Evolutionary conservation across 1,139 yeast genomes (phyloP), one percentile per base, ranked within the genome.

Genomic region (Nadsonia commutata): DNA sequence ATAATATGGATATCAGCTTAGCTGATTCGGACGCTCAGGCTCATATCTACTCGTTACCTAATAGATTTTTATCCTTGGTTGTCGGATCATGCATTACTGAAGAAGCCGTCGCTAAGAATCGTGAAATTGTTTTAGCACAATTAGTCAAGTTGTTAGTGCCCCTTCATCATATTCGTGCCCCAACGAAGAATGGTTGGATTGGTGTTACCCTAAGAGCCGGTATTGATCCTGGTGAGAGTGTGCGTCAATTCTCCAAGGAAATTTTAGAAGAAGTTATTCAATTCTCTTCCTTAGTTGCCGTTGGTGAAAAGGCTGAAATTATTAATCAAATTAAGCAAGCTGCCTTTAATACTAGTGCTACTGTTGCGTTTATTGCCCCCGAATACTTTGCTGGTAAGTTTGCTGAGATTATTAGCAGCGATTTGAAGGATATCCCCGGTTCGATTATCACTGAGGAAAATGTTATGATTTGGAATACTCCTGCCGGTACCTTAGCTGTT

Each of bases 351-450:
- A 70, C 94, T 0, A 56, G 80, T 42, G 76, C 86, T 0, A 75
- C 82, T 8, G 58, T 77, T 31, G 70, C 85, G 1, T 88, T 86
- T 53, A 77, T 93, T 40, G 70, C 75, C 27, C 86, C 94, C 1
- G 69, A 67, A 40, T 23, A 33, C n/a, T 6, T 17, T 5, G 41
- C 31, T 19, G 61, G 69, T 0, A 55, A 63, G 0, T 53, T 57
- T 16, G 41, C 36, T 0, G 76, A 72, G 48, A 58, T 80, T 27
- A 60, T 68, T 41, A 45, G 53, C 16, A 44, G 55, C 9, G 45
- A 53, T 1, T 46, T 65, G 8, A 45, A 59, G 1, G 54, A 55
- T 2, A 49, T 40, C 27, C 41, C 37, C 16, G 36, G 37, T 18
- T 33, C 40, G 6, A 33, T 45, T 13, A 39, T 71, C 20, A 58